Conservation (phyloP, 345 rosid genomes). For the Aquilaria sinensis region DNA sequence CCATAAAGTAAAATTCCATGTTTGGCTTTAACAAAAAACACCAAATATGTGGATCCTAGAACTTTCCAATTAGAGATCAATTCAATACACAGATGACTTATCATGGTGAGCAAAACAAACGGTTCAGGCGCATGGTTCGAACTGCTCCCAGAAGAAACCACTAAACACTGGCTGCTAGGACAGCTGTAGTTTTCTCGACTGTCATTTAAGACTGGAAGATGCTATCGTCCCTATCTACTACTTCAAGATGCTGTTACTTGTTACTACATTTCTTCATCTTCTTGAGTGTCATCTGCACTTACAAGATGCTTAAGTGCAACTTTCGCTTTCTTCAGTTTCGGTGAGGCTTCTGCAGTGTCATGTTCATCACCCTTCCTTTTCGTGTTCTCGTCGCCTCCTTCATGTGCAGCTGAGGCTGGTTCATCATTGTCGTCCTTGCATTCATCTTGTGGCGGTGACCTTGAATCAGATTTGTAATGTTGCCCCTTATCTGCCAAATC, state of each 20-base stretch:
- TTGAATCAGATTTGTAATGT: conserved; percentile 30
- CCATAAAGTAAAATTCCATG: no score
- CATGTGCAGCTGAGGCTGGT: conserved; percentile 9
- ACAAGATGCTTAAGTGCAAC: conserved; percentile 64
- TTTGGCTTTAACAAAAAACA: no score
- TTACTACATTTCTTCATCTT: conserved; percentile 23
- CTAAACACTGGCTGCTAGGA: no score
- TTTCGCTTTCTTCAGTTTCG: conserved; percentile 50
- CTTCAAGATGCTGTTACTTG: background rate
- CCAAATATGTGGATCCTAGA: no score
- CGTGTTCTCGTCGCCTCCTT: conserved; percentile 25
- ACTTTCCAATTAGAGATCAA: no score
- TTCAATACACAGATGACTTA: no score
- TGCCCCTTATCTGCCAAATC: conserved; percentile 22
- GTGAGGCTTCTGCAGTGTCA: conserved; percentile 22
- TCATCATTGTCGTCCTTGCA: conserved; percentile 22
- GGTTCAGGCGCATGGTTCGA: no score
- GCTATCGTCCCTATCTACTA: no score
- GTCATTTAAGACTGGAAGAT: no score
- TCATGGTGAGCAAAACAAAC: no score
- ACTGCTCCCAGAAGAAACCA: no score
- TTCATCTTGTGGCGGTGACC: conserved; percentile 19
- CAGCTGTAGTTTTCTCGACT: no score
- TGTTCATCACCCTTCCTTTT: conserved; percentile 44
- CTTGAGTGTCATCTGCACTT: conserved; percentile 50